phyloP scores from a whole-genome alignment of 129 eudicot genomes.

The Lonicera japonica region DNA sequence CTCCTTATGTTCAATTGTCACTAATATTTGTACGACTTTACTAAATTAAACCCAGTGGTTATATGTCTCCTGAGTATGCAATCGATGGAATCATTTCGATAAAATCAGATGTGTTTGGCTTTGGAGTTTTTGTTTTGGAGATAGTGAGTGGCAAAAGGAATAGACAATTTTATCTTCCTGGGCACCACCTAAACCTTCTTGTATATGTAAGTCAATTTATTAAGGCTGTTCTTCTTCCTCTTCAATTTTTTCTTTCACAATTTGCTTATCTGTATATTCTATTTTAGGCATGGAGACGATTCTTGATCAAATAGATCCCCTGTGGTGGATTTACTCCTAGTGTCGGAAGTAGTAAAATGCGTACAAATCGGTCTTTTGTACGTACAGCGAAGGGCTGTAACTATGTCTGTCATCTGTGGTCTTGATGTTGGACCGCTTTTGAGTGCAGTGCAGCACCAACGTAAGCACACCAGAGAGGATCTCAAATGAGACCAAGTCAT shows the following conservation, averaged over 20 bases:
- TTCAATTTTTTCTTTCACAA: too few relatives aligned
- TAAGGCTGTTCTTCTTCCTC: too few relatives aligned
- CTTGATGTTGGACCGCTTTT: conserved; percentile 27
- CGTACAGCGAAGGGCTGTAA: conserved; percentile 37
- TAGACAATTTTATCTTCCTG: conserved; percentile 36
- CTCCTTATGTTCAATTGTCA: background rate
- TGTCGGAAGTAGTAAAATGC: conserved; percentile 24
- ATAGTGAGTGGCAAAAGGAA: conserved; percentile 49
- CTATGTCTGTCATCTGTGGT: conserved; percentile 46
- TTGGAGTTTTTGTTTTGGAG: conserved; percentile 50
- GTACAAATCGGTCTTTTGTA: conserved; percentile 46
- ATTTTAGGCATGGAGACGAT: conserved; percentile 39
- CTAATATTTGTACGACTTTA: background rate
- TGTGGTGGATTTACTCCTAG: conserved; percentile 6
- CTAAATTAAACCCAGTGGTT: conserved; percentile 34
- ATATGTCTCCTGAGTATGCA: conserved; percentile 70
- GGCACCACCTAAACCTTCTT: conserved; percentile 27
- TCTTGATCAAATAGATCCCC: conserved; percentile 22
- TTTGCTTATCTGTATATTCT: background rate
- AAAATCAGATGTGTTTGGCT: conserved; percentile 59
- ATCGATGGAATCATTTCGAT: conserved; percentile 41
- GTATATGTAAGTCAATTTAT: conserved; percentile 35
- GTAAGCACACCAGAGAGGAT: conserved; percentile 30
- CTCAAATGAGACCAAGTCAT: conserved; percentile 20
- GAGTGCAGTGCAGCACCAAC: conserved; percentile 21